Evolutionary conservation across 768 basidiomycete species (phyloP).

Genomic region (Russula earlei): DNA sequence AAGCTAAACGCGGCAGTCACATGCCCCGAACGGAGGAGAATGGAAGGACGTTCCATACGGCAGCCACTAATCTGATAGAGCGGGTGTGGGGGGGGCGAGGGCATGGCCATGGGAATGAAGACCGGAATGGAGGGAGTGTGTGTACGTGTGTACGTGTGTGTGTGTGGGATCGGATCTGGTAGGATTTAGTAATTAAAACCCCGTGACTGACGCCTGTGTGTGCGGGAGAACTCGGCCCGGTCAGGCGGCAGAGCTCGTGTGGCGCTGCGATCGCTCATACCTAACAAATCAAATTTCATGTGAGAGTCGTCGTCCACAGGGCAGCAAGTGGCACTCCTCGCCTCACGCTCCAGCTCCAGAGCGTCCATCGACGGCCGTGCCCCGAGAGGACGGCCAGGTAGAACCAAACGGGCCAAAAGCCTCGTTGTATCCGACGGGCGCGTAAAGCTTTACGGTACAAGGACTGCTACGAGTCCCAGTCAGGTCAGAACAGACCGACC

Average conservation of each 20-base stretch:
- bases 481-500: not conserved
- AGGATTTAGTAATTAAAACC: not conserved
- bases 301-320: no score
- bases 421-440: constrained; percentile 10
- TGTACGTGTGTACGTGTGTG: not conserved
- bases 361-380: not conserved
- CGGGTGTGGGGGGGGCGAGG: no score
- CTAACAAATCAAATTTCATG: not conserved
- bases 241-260: not conserved
- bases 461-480: not conserved
- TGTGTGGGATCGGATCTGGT: not conserved
- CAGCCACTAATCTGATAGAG: no score
- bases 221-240: no score
- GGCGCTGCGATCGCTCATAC: not conserved
- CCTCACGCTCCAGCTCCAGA: not conserved
- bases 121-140: no score
- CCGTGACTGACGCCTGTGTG: not conserved
- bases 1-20: no score
- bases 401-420: constrained; percentile 3
- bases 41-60: not conserved
- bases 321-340: not conserved
- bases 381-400: not conserved
- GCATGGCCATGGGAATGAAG: no score
- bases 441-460: not conserved
- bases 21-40: not conserved